Evolutionary conservation across 2,329 filamentous ascomycete genomes (phyloP), one percentile per base, ranked within the genome.

Genomic region (Colletotrichum spaethianum): DNA sequence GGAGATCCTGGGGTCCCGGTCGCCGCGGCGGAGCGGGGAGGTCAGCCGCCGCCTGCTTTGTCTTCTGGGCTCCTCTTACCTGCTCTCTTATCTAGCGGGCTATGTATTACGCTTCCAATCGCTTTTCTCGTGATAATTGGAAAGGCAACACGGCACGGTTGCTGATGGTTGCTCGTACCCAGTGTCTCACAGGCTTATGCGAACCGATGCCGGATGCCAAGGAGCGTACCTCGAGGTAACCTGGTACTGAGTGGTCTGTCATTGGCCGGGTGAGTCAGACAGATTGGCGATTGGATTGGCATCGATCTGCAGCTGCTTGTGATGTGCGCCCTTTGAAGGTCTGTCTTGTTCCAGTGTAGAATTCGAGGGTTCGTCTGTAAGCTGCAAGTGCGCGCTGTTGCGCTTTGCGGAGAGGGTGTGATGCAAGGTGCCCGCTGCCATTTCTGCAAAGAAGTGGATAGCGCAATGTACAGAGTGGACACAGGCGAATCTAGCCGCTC

Each of bases 1-100:
- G 55, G 36, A 33, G 65, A 46, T 48, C 44, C 64, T 46, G 44
- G 70, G 53, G 66, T 69, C 60, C 65, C 44, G 52, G 70, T 69
- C 59, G 31, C n/a, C 11, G 20, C 44, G 44, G 65, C 69, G 57
- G 59, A 63, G 63, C 44, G 20, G 36, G n/a, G 12, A 31, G 44
- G 33, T 38, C 31, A 40, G 28, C 38, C 64, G 33, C 33, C 44
- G 23, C 62, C 18, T 23, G 26, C 26, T 61, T 61, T 44, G 57
- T n/a, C 20, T 36, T 46, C n/a, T 62, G 31, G 23, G 57, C 26
- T 53, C 23, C 31, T 16, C 55, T 55, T 55, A 55, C 40, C 62
- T 52, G 31, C 31, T 38, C 20, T 40, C 5, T 11, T 11, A 5
- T 9, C 46, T 48, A 23, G 23, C 28, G 46, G 62, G 60, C 6